Base-by-base conservation (phyloP, 768 basidiomycete genomes). In the Cytidiella melzeri region DNA sequence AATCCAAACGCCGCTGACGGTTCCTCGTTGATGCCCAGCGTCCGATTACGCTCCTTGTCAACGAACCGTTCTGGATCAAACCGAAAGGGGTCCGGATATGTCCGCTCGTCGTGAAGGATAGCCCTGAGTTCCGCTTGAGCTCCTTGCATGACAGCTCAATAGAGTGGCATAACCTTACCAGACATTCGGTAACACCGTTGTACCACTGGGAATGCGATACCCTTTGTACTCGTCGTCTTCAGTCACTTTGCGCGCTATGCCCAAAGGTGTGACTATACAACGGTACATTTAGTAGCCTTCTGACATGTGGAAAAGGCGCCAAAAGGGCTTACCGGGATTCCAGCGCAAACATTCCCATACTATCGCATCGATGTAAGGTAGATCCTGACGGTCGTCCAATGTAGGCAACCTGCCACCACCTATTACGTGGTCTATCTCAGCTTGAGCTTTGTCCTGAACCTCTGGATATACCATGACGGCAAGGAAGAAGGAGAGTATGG, bases 401-500 rank as follows among this genome's bases (percentile, higher is more conserved):
- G 67, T 72, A 0, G 87, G 87, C 21, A 87, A 68, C 5, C 84
- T 70, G 41, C 74, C 74, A 24, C 60, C 47, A 1, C 52, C 52
- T 36, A 83, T 66, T 11, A 84, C 76, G 2, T 57, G 47, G 58
- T 89, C 87, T 12, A 90, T 73, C 55, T 89, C 84, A 18, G 69
- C 67, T 56, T 86, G 83, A 0, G 81, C 85, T 48, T 74, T 77
- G 28, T 55, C 69, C 42, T 80, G 74, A 1, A 71, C 74, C 1
- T 76, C 75, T 0, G 85, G 84, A 55, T 84, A 61, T 5, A 71
- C 64, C 43, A 83, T 69, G 76, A 87, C 81, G 4, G 81, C 81
- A 42, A 88, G 74, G 26, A 89, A 61, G 64, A 88, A 83, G 27
- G 82, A 77, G 20, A 70, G 69, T 25, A 81, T 64, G 12, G 74